Base-by-base conservation (phyloP, 257 asterid genomes). In the Marsdenia floribunda region DNA sequence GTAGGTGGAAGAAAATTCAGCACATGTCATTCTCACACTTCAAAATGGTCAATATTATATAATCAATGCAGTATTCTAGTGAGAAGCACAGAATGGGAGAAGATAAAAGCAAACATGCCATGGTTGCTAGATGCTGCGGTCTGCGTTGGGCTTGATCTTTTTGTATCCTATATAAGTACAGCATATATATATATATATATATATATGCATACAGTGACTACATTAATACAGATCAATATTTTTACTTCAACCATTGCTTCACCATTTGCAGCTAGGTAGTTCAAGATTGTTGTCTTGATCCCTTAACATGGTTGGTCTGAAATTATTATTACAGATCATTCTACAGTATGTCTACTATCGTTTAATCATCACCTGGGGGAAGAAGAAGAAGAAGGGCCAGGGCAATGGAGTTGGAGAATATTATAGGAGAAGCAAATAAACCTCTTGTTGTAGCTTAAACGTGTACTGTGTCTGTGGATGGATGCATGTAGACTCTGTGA, bases 121-220 rank as follows among this genome's bases (percentile, higher is more conserved):
- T 86, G 93, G 93, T 71, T 88, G 79, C 82, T 88, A 18, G 93
- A 88, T 73, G 93, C 93, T 24, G 35, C 77, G 7, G 91, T 84
- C n/a, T 88, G 93, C 64, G 88, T 88, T 50, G 72, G 54, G 22
- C 82, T 88, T n/a, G 93, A 86, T 77, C 81, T 83, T 68, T 80
- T 85, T 61, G 91, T 88, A 88, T 86, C 88, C 89, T 85, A 5
- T 71, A 21, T 13, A 1, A 26, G 9, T 14, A 50, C 24, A 19
- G 11, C 3, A 24, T 9, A 52, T 52, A 52, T 53, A 53, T 53
- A 53, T 18, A 53, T 53, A 18, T 53, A 53, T 3, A 52, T 14
- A 14, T 50, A 14, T 50, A 14, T 52, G 3, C 14, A 16, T 52
- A 18, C 19, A 16, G 9, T 8, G 33, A 29, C 33, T 29, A 0